Evolutionary conservation across 129 eudicot genomes (phyloP).

Genomic region (Centaurea solstitialis): DNA sequence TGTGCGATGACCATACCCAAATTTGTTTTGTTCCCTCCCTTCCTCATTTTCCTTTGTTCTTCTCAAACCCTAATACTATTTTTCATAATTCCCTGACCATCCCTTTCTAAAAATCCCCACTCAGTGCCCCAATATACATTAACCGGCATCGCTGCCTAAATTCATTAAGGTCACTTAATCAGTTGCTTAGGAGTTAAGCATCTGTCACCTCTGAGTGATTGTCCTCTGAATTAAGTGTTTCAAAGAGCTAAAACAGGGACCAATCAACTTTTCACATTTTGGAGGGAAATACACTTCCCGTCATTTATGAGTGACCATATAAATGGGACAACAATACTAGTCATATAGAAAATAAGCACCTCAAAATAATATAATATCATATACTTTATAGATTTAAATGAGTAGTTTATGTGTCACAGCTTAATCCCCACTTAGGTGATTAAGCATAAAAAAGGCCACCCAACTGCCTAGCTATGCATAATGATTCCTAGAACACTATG

Average conservation of each 20-base stretch:
- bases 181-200: too few relatives aligned
- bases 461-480: background rate
- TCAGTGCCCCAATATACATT: too few relatives aligned
- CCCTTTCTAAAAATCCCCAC: too few relatives aligned
- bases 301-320: background rate
- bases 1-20: background rate
- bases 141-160: too few relatives aligned
- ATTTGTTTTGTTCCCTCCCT: too few relatives aligned
- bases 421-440: background rate
- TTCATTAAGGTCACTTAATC: too few relatives aligned
- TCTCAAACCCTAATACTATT: background rate
- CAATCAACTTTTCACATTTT: background rate
- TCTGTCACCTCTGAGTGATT: too few relatives aligned
- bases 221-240: too few relatives aligned
- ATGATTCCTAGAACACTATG: background rate
- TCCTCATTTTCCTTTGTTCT: background rate
- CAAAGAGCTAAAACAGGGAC: too few relatives aligned
- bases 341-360: background rate
- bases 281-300: background rate
- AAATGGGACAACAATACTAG: background rate
- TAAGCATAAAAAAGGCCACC: conserved; percentile 2
- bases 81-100: too few relatives aligned
- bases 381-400: background rate
- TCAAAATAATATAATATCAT: background rate
- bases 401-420: background rate